phyloP scores from a whole-genome alignment of 306 rosid genomes.

The Vicia sativa region DNA sequence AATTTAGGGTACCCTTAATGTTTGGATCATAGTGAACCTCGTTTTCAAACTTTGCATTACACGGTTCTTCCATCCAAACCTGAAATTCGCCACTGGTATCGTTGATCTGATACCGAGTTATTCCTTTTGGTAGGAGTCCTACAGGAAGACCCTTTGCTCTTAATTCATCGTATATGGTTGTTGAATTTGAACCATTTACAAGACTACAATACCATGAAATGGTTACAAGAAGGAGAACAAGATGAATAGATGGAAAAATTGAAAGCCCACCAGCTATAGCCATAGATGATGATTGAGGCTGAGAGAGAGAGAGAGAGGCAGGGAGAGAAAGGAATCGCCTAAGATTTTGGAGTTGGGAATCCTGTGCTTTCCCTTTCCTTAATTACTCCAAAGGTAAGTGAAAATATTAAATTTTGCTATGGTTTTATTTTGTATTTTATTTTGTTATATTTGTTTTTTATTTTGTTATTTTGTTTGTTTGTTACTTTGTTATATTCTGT shows the following conservation, averaged over 20 bases:
- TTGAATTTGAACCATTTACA: constrained; percentile 30
- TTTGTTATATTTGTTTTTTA: neutral
- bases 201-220: neutral
- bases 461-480: neutral
- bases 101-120: constrained; percentile 55
- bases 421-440: neutral
- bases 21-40: constrained; percentile 77
- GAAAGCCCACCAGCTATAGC: constrained; percentile 12
- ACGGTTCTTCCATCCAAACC: constrained; percentile 62
- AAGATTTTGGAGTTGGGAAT: neutral
- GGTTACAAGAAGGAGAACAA: neutral
- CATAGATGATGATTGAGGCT: neutral
- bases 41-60: constrained; percentile 92
- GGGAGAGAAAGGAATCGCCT: neutral
- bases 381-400: neutral
- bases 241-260: neutral
- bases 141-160: constrained; percentile 73
- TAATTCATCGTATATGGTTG: constrained; percentile 73
- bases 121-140: constrained; percentile 76
- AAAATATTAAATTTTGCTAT: neutral
- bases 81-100: constrained; percentile 48
- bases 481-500: neutral
- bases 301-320: neutral
- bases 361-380: neutral
- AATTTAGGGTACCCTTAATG: constrained; percentile 59